Evolutionary conservation across 441 rosid species (phyloP).

Genomic region (Francoa sonchifolia): DNA sequence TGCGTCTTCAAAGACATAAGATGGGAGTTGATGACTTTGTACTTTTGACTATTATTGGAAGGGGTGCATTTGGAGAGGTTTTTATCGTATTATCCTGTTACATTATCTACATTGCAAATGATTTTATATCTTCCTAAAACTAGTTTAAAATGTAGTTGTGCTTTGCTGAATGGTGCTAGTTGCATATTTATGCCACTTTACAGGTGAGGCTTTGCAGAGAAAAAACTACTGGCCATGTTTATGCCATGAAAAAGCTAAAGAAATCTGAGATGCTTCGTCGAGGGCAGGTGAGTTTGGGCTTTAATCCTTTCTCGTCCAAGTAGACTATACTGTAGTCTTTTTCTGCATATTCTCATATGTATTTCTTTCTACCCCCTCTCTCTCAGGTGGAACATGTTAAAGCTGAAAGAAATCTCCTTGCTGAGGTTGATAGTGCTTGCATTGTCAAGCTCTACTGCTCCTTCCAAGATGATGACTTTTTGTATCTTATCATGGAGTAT

Average conservation of each 20-base stretch:
- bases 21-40: conserved; percentile 41
- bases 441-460: conserved; percentile 22
- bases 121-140: not conserved
- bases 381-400: conserved; percentile 18
- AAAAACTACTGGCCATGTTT: conserved; percentile 13
- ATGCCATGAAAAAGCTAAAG: conserved; percentile 21
- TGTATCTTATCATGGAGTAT: conserved; percentile 21
- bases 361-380: not conserved
- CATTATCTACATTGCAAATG: not conserved
- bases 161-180: not conserved
- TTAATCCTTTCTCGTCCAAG: not conserved
- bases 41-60: conserved; percentile 22
- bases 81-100: not conserved
- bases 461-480: conserved; percentile 18
- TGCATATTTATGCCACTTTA: not conserved
- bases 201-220: conserved; percentile 20
- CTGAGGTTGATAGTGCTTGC: conserved; percentile 20
- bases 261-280: conserved; percentile 21
- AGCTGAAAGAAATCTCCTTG: conserved; percentile 23
- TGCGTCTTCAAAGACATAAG: conserved; percentile 32
- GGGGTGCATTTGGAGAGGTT: not conserved
- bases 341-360: not conserved
- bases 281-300: conserved; percentile 13
- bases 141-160: not conserved
- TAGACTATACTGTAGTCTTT: not conserved